Evolutionary conservation across 148 eudicot genomes (phyloP).

Genomic region (Rhododendron kiyosumense): DNA sequence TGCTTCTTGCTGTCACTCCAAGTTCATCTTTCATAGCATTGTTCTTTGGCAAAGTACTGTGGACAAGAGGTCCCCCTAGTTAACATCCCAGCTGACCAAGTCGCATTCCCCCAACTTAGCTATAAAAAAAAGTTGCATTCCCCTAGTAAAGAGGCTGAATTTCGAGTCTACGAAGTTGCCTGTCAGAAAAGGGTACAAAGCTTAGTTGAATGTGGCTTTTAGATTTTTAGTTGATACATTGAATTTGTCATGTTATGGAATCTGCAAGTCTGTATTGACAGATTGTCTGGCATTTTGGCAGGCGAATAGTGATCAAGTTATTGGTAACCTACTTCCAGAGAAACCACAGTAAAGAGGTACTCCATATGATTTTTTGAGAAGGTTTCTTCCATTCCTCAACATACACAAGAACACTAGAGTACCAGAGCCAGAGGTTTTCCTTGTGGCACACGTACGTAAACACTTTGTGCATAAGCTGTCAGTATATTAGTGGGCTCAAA

Average conservation of each 20-base stretch:
- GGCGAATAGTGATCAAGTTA: conserved; percentile 98
- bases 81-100: neutral
- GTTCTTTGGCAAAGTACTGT: neutral
- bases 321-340: conserved; percentile 96
- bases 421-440: neutral
- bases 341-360: conserved; percentile 98
- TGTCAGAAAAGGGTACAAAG: neutral
- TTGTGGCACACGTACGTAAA: neutral
- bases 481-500: neutral
- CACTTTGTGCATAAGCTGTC: neutral
- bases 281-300: conserved; percentile 29
- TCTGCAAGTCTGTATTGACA: neutral
- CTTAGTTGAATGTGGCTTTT: neutral
- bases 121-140: neutral
- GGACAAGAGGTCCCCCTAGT: neutral
- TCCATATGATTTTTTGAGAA: neutral
- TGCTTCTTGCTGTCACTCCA: neutral
- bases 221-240: neutral
- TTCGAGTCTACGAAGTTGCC: neutral
- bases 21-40: neutral
- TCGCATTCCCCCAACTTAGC: neutral
- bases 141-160: neutral
- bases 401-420: neutral
- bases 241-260: neutral
- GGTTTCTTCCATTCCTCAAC: neutral